phyloP scores from a whole-genome alignment of 2,329 filamentous ascomycete genomes.

The Colletotrichum paranaense region DNA sequence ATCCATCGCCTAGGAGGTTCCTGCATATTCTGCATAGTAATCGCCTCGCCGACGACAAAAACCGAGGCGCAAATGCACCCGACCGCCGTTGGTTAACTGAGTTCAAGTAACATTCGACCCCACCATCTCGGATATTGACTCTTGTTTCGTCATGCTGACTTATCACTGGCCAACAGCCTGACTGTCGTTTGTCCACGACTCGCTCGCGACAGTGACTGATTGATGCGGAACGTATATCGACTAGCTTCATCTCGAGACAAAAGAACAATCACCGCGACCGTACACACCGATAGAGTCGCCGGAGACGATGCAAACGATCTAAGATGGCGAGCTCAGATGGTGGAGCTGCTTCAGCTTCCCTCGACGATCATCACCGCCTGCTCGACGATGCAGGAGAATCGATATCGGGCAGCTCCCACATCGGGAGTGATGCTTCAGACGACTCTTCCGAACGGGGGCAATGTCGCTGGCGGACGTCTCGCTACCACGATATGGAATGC shows the following conservation, averaged over 20 bases:
- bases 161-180: slow-evolving; percentile 27
- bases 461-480: slow-evolving; percentile 53
- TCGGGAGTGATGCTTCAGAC: slow-evolving; percentile 46
- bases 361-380: slow-evolving; percentile 36
- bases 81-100: neutral
- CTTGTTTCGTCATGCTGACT: slow-evolving; percentile 37
- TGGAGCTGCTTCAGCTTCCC: slow-evolving; percentile 39
- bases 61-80: neutral
- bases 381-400: slow-evolving; percentile 36
- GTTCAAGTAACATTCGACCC: slow-evolving; percentile 29
- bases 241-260: neutral
- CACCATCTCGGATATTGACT: slow-evolving; percentile 31
- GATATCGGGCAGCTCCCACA: slow-evolving; percentile 52
- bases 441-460: slow-evolving; percentile 32
- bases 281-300: neutral
- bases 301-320: slow-evolving; percentile 39
- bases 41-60: slow-evolving; percentile 1
- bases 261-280: neutral
- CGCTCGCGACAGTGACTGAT: slow-evolving; percentile 30
- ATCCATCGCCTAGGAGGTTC: slow-evolving; percentile 1
- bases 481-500: slow-evolving; percentile 57
- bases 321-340: slow-evolving; percentile 48
- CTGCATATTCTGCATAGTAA: neutral
- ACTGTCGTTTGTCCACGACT: slow-evolving; percentile 27
- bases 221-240: slow-evolving; percentile 4